A percentile compares a stretch with the other conserved stretches of the same genome.
These are phyloP conservation scores for Carpinus fangiana DNA, from an alignment of 306 rosid genomes.

Conservation along the genomic window DNA sequence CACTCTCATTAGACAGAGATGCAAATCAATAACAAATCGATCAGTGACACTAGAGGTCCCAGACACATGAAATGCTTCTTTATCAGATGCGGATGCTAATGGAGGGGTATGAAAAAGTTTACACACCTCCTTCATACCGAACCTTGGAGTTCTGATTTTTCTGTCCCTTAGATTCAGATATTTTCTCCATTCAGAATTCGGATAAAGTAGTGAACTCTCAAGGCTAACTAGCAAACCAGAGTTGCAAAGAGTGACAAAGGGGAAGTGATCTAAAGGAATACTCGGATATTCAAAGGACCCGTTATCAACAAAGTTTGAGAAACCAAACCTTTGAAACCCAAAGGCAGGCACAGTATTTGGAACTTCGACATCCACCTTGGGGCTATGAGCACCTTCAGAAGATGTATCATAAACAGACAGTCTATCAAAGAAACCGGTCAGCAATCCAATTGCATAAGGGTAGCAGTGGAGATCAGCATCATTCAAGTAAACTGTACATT, in stretches of 20 bases:
- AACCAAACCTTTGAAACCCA: constrained; percentile 70
- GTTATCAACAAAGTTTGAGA: constrained; percentile 72
- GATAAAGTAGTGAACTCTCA: constrained; percentile 53
- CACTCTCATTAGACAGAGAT: constrained; percentile 50
- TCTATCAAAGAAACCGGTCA: constrained; percentile 55
- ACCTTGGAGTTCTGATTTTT: constrained; percentile 40
- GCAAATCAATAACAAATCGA: constrained; percentile 51
- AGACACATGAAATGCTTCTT: constrained; percentile 30
- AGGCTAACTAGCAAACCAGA: constrained; percentile 61
- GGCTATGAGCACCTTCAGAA: constrained; percentile 27
- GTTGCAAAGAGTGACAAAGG: constrained; percentile 67
- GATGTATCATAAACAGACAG: constrained; percentile 43
- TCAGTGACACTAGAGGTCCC: constrained; percentile 36
- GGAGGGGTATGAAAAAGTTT: constrained; percentile 34
- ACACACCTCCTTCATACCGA: constrained; percentile 30
- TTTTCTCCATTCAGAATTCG: constrained; percentile 76
- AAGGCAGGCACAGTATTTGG: constrained; percentile 31
- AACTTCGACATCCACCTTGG: constrained; percentile 32
- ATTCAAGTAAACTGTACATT: constrained; percentile 45
- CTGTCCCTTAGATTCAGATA: constrained; percentile 50
- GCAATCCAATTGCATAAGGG: constrained; percentile 56
- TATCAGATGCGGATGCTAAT: constrained; percentile 31
- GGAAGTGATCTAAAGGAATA: constrained; percentile 75
- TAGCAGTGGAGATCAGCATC: constrained; percentile 79
- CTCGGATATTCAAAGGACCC: constrained; percentile 65